Evolutionary conservation across 2,329 filamentous ascomycete genomes (phyloP).

Genomic region (Colletotrichum acutatum): DNA sequence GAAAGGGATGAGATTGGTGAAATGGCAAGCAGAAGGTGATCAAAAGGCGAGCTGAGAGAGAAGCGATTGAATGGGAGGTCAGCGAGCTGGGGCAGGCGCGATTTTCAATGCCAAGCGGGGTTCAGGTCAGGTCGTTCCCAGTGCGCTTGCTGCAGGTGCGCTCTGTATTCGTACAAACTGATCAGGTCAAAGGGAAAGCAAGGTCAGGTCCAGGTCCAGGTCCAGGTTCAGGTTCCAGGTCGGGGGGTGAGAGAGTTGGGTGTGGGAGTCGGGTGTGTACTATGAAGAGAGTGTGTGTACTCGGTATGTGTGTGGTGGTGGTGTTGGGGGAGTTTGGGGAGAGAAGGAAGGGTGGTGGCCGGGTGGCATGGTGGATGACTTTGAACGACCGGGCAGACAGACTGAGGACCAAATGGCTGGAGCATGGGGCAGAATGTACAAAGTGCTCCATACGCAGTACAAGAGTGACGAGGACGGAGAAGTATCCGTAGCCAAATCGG

Average conservation of each 20-base stretch:
- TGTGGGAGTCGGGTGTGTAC: background rate
- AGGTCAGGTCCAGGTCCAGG: slow-evolving; percentile 3
- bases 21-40: background rate
- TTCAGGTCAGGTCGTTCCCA: slow-evolving; percentile 31
- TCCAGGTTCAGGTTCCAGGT: background rate
- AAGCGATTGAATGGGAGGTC: background rate
- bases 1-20: background rate
- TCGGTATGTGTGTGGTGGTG: background rate
- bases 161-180: slow-evolving; percentile 22
- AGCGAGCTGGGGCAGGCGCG: slow-evolving; percentile 33
- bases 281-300: background rate
- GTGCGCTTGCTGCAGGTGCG: slow-evolving; percentile 30
- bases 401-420: background rate
- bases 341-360: background rate
- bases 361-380: background rate
- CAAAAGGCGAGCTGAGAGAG: slow-evolving; percentile 5
- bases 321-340: background rate
- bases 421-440: background rate
- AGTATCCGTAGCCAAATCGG: background rate
- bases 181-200: slow-evolving; percentile 13
- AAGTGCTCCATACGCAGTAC: background rate
- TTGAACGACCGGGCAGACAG: slow-evolving; percentile 2
- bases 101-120: slow-evolving; percentile 38
- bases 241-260: background rate
- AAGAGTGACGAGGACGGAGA: background rate